phyloP scores from a whole-genome alignment of 192 early-diverging fungal genomes.

The Globomyces pollinis-pini region DNA sequence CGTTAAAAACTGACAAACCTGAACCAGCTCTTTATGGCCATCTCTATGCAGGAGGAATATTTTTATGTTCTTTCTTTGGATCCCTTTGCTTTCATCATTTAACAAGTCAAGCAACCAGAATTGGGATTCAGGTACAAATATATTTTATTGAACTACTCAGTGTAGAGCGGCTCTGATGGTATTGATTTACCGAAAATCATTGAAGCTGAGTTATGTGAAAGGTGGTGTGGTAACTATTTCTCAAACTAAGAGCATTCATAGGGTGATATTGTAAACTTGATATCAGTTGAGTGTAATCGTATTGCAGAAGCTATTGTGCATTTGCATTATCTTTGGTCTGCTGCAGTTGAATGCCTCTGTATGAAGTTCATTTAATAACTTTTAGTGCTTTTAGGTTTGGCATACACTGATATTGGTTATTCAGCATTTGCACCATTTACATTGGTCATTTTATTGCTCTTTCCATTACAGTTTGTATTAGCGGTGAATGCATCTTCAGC shows the following conservation, averaged over 20 bases:
- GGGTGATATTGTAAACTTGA: constrained; percentile 63
- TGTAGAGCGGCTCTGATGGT: constrained; percentile 68
- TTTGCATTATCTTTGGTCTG: constrained; percentile 69
- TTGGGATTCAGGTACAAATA: constrained; percentile 29
- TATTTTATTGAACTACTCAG: constrained; percentile 6
- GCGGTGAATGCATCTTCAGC: constrained; percentile 41
- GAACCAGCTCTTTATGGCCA: constrained; percentile 27
- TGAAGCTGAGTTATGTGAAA: constrained; percentile 50
- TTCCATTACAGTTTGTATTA: constrained; percentile 57
- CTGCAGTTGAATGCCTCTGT: constrained; percentile 56
- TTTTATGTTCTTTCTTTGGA: constrained; percentile 35
- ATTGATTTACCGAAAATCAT: constrained; percentile 63
- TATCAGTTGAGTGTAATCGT: constrained; percentile 66
- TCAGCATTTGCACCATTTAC: constrained; percentile 39
- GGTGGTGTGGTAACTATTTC: too few relatives aligned
- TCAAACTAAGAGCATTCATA: not conserved
- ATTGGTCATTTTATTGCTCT: constrained; percentile 33
- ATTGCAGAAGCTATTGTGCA: constrained; percentile 62
- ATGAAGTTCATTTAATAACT: too few relatives aligned
- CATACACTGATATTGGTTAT: constrained; percentile 38
- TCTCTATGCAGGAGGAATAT: constrained; percentile 47
- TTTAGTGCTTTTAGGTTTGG: constrained; percentile 15
- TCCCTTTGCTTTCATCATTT: constrained; percentile 40
- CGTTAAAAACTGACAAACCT: not conserved
- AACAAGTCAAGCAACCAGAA: constrained; percentile 31